These are phyloP conservation scores for Fusarium abutilonis DNA, from an alignment of 2,329 filamentous ascomycete species.

Conservation along the genomic window DNA sequence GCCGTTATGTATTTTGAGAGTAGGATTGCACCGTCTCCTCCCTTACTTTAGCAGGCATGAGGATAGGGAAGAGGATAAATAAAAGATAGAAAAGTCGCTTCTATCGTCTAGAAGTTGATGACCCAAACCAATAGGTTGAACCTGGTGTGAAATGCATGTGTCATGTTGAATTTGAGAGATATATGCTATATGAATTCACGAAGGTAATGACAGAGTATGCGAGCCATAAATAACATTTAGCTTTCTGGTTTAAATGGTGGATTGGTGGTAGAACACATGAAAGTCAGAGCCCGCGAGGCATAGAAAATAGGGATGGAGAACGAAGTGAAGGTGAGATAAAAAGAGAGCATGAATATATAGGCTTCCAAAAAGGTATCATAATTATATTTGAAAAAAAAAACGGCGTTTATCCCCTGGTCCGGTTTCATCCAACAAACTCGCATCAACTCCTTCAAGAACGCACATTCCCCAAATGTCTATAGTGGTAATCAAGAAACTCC, in stretches of 20 bases:
- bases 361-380: conserved; percentile 23
- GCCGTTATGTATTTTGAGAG: conserved; percentile 16
- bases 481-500: conserved; percentile 3
- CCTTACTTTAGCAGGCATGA: conserved; percentile 18
- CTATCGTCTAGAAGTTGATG: conserved; percentile 22
- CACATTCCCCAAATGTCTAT: conserved; percentile 15
- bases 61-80: conserved; percentile 13
- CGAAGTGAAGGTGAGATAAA: neutral
- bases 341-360: neutral
- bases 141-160: neutral
- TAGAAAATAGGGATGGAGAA: neutral
- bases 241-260: too few relatives aligned
- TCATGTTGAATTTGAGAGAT: neutral
- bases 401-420: conserved; percentile 6
- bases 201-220: neutral
- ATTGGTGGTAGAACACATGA: too few relatives aligned
- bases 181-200: neutral
- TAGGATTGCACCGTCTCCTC: conserved; percentile 2
- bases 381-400: conserved; percentile 2
- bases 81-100: conserved; percentile 29
- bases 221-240: neutral
- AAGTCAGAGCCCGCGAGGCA: neutral
- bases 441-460: neutral
- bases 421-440: conserved; percentile 16
- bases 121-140: neutral